Base-by-base conservation (phyloP, 2,329 filamentous ascomycete species). In the Neurospora crassa region DNA sequence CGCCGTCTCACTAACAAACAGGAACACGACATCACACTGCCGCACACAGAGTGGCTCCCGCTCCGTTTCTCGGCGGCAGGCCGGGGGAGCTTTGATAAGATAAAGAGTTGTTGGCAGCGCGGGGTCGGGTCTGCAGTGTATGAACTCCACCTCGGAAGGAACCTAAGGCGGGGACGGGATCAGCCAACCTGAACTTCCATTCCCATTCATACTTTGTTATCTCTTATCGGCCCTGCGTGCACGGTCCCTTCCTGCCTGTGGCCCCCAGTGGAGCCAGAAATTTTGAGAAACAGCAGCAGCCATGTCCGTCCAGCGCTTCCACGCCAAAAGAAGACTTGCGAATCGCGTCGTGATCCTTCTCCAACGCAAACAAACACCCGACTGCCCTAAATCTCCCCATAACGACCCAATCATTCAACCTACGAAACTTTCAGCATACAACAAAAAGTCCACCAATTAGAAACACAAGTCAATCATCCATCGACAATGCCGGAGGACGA, bases 401-500 rank as follows among this genome's bases (percentile, higher is more conserved):
- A 8, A 14, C 24, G 4, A 8, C 14, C 24, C 24, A 29, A 18
- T n/a, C n/a, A n/a, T 59, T 29, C 47, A 18, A 29, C 14, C 24
- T 34, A 34, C 24, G 1, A 2, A 34, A 63, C 53, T 16, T 16
- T 34, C 53, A 14, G 3, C 5, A 18, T 29, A 29, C 53, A 24
- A 34, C 24, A 6, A 59, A 34, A 18, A 16, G 7, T 7, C 7
- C 12, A 59, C 47, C 14, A 34, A 29, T 12, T 7, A 67, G 29
- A 29, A 29, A 29, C 29, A 29, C 29, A 29, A 34, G 3, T 59
- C 47, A 29, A 59, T 59, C 14, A 63, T 63, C 29, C 3, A 41
- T 37, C 43, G 10, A 67, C 6, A 69, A 73, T 42, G 20, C 93
- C 94, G 91, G 81, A 89, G 1, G 83, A 88, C 53, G 87, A 90